These are phyloP conservation scores for Monilinia fructicola DNA, from an alignment of 2,329 filamentous ascomycete species.

Conservation along the genomic window DNA sequence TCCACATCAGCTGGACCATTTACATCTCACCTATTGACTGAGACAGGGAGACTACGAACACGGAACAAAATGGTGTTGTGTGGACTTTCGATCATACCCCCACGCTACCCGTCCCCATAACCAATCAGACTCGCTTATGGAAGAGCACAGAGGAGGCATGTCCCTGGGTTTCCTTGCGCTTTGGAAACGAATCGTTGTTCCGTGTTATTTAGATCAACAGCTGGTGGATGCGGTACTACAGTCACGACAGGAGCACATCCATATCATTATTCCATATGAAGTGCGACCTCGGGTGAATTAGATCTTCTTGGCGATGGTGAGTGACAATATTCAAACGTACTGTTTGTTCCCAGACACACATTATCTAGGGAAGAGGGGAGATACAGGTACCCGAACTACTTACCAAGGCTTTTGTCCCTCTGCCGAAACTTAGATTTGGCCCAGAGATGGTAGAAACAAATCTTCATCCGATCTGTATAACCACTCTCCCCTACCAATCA, in stretches of 20 bases:
- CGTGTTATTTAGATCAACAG: not conserved
- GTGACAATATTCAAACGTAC: not conserved
- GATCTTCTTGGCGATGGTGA: not conserved
- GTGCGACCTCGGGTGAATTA: not conserved
- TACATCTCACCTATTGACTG: not conserved
- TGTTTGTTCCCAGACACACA: not conserved
- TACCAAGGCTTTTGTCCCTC: no score
- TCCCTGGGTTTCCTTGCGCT: not conserved
- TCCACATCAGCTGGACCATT: conserved; percentile 20
- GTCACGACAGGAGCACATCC: not conserved
- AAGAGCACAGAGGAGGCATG: not conserved
- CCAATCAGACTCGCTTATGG: not conserved
- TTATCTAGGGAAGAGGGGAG: not conserved
- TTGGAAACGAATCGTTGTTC: not conserved
- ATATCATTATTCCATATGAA: not conserved
- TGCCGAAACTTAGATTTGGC: no score
- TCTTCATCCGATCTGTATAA: not conserved
- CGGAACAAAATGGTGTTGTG: conserved; percentile 4
- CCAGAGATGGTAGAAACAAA: no score
- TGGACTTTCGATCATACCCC: conserved; percentile 5
- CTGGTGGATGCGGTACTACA: not conserved
- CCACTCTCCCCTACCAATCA: not conserved
- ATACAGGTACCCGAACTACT: not conserved
- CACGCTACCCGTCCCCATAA: not conserved
- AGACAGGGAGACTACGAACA: conserved; percentile 1